Evolutionary conservation across 345 rosid species (phyloP).

Genomic region (Euphorbia pulcherrima): DNA sequence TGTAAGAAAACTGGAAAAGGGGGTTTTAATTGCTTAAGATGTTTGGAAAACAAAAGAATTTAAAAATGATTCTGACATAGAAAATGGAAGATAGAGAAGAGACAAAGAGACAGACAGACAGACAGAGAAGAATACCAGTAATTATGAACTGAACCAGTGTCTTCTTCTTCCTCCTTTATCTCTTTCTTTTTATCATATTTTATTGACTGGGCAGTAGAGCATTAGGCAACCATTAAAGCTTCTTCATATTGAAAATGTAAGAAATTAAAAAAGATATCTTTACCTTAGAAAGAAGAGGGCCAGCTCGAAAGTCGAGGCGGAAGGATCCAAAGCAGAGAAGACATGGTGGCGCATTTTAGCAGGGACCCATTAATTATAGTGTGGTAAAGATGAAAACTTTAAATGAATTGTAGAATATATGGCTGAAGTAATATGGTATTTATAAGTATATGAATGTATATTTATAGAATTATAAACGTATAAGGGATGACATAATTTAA

Average conservation of each 20-base stretch:
- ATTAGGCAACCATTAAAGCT: neutral
- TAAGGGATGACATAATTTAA: too few relatives aligned
- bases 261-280: neutral
- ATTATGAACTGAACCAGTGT: neutral
- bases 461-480: too few relatives aligned
- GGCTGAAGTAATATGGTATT: too few relatives aligned
- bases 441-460: too few relatives aligned
- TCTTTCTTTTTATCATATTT: neutral
- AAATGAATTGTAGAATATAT: too few relatives aligned
- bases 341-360: constrained; percentile 19
- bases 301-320: constrained; percentile 18
- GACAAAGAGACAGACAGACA: constrained; percentile 2
- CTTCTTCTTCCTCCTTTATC: neutral
- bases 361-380: neutral
- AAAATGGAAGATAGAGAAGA: constrained; percentile 22
- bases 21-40: neutral
- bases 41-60: neutral
- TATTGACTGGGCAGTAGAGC: neutral
- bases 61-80: constrained; percentile 18
- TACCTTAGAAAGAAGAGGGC: neutral
- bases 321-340: constrained; percentile 23
- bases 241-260: constrained; percentile 5
- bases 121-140: neutral
- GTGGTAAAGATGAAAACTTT: neutral
- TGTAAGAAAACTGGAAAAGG: neutral